These are phyloP conservation scores for Coniochaeta sp. DNA, from an alignment of 2,329 filamentous ascomycete species.

Conservation along the genomic window DNA sequence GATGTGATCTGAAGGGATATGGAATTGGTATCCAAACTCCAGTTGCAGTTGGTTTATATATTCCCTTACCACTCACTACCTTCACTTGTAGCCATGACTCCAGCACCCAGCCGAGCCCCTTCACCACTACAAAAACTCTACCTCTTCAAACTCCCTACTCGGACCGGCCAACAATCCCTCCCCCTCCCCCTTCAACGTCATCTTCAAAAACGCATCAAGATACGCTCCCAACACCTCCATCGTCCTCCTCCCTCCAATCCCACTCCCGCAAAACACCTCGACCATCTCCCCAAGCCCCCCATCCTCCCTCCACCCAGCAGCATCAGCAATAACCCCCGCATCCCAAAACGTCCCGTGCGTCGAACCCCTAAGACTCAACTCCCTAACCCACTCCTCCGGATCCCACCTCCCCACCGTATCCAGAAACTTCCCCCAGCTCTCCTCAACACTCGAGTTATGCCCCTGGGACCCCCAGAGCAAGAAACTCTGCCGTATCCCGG, in stretches of 20 bases:
- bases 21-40: too few relatives aligned
- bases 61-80: too few relatives aligned
- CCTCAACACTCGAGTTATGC: slow-evolving; percentile 16
- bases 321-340: slow-evolving; percentile 17
- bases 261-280: slow-evolving; percentile 15
- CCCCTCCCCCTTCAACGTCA: slow-evolving; percentile 13
- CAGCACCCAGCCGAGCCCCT: not conserved
- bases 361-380: slow-evolving; percentile 20
- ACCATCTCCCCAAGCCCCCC: slow-evolving; percentile 9
- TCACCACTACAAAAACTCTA: slow-evolving; percentile 2
- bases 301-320: slow-evolving; percentile 13
- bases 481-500: slow-evolving; percentile 15
- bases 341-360: slow-evolving; percentile 24
- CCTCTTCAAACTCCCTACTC: slow-evolving; percentile 6
- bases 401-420: slow-evolving; percentile 11
- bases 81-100: too few relatives aligned
- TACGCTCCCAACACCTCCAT: slow-evolving; percentile 21
- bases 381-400: slow-evolving; percentile 19
- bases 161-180: slow-evolving; percentile 13
- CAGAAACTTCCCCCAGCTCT: slow-evolving; percentile 20
- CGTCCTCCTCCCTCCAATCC: slow-evolving; percentile 17
- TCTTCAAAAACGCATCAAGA: slow-evolving; percentile 21
- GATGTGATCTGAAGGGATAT: too few relatives aligned
- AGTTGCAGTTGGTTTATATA: too few relatives aligned
- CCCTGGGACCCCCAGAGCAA: slow-evolving; percentile 21